Evolutionary conservation across 73 alveolate genomes (phyloP).

Genomic region (Paramecium primaurelia): DNA sequence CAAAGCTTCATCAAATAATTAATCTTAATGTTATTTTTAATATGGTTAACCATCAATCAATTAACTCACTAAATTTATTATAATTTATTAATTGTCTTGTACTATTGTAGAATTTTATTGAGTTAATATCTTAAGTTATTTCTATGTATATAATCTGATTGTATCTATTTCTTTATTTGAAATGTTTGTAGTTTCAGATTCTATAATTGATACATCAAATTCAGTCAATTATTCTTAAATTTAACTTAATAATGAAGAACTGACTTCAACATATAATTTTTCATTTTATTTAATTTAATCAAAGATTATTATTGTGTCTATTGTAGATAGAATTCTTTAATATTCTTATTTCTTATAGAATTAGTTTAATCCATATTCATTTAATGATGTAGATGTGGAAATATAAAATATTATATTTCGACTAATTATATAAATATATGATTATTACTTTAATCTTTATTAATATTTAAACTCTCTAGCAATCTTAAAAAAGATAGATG

Average conservation of each 20-base stretch:
- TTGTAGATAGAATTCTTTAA: not conserved
- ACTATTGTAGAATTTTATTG: not conserved
- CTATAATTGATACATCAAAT: not conserved
- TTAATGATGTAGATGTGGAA: not conserved
- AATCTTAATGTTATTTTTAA: not conserved
- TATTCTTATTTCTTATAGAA: constrained; percentile 21
- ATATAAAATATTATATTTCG: constrained; percentile 10
- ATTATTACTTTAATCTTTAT: not conserved
- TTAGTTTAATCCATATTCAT: not conserved
- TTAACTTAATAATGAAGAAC: not conserved
- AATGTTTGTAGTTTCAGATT: not conserved
- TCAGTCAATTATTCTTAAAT: not conserved
- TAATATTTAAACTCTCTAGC: not conserved
- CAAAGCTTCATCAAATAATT: not conserved
- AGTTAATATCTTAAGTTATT: not conserved
- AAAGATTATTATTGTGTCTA: not conserved
- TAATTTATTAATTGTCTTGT: not conserved
- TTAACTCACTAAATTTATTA: not conserved
- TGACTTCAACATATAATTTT: not conserved
- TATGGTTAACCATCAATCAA: not conserved
- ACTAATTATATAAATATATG: not conserved
- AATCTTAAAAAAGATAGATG: not conserved
- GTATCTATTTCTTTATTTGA: not conserved
- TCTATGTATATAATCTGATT: not conserved
- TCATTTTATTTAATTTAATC: not conserved